These are phyloP conservation scores for Clitopilus hobsonii DNA, from an alignment of 768 basidiomycete genomes.

Conservation along the genomic window DNA sequence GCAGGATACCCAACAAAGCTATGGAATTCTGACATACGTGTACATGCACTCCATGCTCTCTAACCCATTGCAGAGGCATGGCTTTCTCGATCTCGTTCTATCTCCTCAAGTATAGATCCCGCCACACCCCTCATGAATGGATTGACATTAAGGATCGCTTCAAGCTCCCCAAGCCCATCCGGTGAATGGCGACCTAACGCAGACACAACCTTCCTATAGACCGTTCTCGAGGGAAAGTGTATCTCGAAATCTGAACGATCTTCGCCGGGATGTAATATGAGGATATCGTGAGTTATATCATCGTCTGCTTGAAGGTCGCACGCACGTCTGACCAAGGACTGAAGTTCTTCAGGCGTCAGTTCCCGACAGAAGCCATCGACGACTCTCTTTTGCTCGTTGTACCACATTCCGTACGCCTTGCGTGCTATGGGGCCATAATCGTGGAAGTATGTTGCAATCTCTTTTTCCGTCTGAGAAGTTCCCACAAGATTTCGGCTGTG, in stretches of 20 bases:
- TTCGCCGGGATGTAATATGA: not conserved
- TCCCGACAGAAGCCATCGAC: not conserved
- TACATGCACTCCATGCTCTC: too few relatives aligned
- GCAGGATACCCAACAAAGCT: too few relatives aligned
- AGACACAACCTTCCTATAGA: not conserved
- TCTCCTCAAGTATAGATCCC: too few relatives aligned
- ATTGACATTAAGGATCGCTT: too few relatives aligned
- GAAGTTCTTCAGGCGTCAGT: not conserved
- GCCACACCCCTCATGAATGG: too few relatives aligned
- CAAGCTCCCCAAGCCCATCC: too few relatives aligned
- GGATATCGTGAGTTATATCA: not conserved
- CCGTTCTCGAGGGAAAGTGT: not conserved
- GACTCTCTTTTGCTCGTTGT: not conserved
- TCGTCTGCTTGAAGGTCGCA: not conserved
- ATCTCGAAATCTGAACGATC: not conserved
- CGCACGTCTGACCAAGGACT: not conserved
- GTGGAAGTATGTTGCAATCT: not conserved
- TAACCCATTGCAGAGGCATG: too few relatives aligned
- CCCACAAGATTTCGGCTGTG: not conserved
- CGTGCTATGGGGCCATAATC: not conserved
- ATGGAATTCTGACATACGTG: too few relatives aligned
- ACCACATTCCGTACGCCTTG: not conserved
- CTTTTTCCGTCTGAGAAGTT: not conserved
- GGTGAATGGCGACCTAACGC: not conserved
- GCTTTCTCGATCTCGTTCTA: too few relatives aligned